Base-by-base conservation (phyloP, 2,329 filamentous ascomycete species). In the Fusarium sp. region DNA sequence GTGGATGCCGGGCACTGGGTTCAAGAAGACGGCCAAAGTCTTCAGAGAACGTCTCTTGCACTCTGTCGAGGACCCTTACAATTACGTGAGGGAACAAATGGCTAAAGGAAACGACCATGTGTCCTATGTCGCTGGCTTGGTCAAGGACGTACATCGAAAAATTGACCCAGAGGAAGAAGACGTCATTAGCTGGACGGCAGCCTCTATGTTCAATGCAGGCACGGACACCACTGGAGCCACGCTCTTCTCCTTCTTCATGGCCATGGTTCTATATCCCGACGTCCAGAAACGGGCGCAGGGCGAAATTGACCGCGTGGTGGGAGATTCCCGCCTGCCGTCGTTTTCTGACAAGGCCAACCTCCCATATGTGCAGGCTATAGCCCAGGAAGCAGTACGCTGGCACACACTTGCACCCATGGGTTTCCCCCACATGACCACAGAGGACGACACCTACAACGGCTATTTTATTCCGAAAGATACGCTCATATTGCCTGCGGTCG, bases 151-250 rank as follows among this genome's bases (percentile, higher is more conserved):
- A 0, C 28, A 56, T n/a, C 62, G 64, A 1, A 66, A 52, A 1
- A 51, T 66, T 3, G 34, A 66, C 0, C 16, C 31, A 0, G 64
- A 66, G 12, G 64, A 66, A n/a, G 64, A 62, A 6, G 41, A 43
- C 1, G 28, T 66, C 11, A 66, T 66, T 0, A 36, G 52, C 4
- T 66, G 64, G 64, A 66, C 64, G 1, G 62, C 64, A 0, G 64
- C 64, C 1, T 66, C 64, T 0, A 66, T 23, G 23, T 23, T 23
- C 23, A 23, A 23, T 23, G 23, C 23, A 4, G 23, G 23, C 23
- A 23, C 23, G 23, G 23, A 23, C 23, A 23, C 23, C 23, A 23
- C 23, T 5, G 23, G 23, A 23, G 23, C 23, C 23, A 23, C 23
- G 23, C 23, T 23, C 23, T 23, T 23, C 23, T 4, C 23, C 23